A percentile compares a stretch with the other conserved stretches of the same genome.
Evolutionary conservation across 129 eudicot species (phyloP).

Genomic region (Sambucus nigra): DNA sequence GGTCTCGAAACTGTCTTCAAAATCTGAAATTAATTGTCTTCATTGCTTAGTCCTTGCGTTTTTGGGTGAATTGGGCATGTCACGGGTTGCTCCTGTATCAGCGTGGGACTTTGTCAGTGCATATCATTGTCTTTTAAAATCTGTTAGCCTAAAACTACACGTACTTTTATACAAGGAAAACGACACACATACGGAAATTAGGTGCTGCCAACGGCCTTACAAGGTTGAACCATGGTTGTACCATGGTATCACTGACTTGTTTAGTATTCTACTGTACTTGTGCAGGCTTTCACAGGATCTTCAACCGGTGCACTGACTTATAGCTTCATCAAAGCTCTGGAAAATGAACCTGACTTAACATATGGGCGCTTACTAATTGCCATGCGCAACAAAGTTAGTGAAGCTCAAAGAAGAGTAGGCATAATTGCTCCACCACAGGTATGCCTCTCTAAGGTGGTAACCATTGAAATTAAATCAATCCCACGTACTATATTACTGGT

Average conservation of each 20-base stretch:
- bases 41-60: too few relatives aligned
- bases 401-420: slow-evolving; percentile 33
- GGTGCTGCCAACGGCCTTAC: too few relatives aligned
- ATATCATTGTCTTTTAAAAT: background rate
- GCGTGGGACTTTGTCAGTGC: background rate
- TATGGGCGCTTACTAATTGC: slow-evolving; percentile 45
- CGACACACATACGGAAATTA: background rate
- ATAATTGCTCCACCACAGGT: slow-evolving; percentile 41
- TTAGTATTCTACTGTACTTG: background rate
- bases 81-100: too few relatives aligned
- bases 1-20: too few relatives aligned
- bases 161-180: too few relatives aligned
- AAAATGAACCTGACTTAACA: slow-evolving; percentile 32
- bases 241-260: background rate
- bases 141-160: background rate
- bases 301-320: slow-evolving; percentile 65
- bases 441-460: background rate
- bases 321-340: slow-evolving; percentile 49
- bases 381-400: slow-evolving; percentile 33
- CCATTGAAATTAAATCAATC: too few relatives aligned
- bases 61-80: too few relatives aligned
- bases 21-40: too few relatives aligned
- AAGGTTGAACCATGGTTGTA: background rate
- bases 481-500: too few relatives aligned
- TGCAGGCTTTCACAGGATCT: slow-evolving; percentile 52